Evolutionary conservation across 495 filamentous ascomycete species (phyloP).

Genomic region (Clohesyomyces aquaticus): DNA sequence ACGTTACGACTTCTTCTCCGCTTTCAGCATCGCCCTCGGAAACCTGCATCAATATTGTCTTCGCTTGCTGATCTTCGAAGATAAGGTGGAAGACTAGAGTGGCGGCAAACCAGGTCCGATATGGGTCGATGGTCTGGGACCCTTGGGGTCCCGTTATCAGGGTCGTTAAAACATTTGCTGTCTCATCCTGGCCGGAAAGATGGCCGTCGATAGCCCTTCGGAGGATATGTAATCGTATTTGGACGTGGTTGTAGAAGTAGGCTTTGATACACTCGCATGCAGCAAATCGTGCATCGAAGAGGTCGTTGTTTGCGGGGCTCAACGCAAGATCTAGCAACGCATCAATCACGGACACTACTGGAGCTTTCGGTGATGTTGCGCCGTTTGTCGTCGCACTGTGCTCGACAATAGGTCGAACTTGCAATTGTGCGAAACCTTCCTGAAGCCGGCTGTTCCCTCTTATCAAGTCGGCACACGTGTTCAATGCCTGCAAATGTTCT

Average conservation of each 20-base stretch:
- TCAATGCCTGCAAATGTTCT: conserved; percentile 62
- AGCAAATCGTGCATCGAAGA: conserved; percentile 79
- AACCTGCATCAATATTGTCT: conserved; percentile 76
- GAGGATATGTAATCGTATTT: conserved; percentile 83
- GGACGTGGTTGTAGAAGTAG: conserved; percentile 78
- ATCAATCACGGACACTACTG: conserved; percentile 86
- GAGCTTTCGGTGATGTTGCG: conserved; percentile 54
- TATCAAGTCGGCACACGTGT: conserved; percentile 86
- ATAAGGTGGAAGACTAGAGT: conserved; percentile 90
- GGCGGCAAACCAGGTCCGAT: conserved; percentile 88
- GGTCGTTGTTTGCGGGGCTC: conserved; percentile 63
- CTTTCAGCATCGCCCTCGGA: conserved; percentile 85
- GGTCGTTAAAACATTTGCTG: conserved; percentile 87
- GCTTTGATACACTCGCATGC: conserved; percentile 90
- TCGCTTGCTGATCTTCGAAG: conserved; percentile 78
- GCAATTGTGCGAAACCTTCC: conserved; percentile 83
- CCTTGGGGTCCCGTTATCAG: conserved; percentile 66
- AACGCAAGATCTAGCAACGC: conserved; percentile 86
- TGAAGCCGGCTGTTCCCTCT: conserved; percentile 78
- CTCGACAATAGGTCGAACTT: conserved; percentile 63
- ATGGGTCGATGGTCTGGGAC: conserved; percentile 72
- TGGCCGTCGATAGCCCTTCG: conserved; percentile 88
- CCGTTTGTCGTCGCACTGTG: conserved; percentile 39
- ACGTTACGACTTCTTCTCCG: conserved; percentile 95
- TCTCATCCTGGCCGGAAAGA: conserved; percentile 73